Percentiles rank a stretch among this genome's conserved stretches.
Evolutionary conservation across 1,139 yeast species (phyloP).

Genomic region (Arxiozyma bovina): DNA sequence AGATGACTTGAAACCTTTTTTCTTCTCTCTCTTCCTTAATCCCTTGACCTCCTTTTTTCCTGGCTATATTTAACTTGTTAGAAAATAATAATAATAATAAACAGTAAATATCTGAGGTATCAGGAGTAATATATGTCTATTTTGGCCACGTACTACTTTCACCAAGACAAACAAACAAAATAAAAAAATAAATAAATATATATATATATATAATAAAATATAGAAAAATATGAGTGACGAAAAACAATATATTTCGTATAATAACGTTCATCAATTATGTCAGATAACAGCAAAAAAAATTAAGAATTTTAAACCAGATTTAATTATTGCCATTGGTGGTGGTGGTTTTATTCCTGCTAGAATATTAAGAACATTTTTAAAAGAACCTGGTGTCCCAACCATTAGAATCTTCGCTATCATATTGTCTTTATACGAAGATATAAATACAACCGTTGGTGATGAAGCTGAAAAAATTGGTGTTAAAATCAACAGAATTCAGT

Average conservation of each 20-base stretch:
- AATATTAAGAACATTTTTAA: constrained; percentile 52
- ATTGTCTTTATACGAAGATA: constrained; percentile 50
- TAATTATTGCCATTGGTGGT: constrained; percentile 60
- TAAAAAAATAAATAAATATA: no score
- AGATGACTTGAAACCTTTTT: no score
- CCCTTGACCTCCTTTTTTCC: no score
- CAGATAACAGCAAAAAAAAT: constrained; percentile 44
- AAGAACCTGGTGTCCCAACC: constrained; percentile 46
- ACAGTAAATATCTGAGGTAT: no score
- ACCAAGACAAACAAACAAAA: no score
- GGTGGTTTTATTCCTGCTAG: constrained; percentile 65
- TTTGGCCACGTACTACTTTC: no score
- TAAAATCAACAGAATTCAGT: constrained; percentile 55
- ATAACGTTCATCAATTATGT: constrained; percentile 53
- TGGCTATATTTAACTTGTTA: no score
- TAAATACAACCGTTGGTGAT: constrained; percentile 37
- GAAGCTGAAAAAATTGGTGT: constrained; percentile 46
- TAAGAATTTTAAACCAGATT: constrained; percentile 43
- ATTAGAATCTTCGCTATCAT: constrained; percentile 61
- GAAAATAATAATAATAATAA: no score
- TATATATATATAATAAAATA: no score
- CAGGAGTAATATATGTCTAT: no score
- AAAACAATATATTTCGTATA: constrained; percentile 52
- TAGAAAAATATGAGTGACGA: constrained; percentile 25
- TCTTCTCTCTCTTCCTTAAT: no score